Conservation (phyloP, 495 filamentous ascomycete genomes). For the Penicillium subrubescens region DNA sequence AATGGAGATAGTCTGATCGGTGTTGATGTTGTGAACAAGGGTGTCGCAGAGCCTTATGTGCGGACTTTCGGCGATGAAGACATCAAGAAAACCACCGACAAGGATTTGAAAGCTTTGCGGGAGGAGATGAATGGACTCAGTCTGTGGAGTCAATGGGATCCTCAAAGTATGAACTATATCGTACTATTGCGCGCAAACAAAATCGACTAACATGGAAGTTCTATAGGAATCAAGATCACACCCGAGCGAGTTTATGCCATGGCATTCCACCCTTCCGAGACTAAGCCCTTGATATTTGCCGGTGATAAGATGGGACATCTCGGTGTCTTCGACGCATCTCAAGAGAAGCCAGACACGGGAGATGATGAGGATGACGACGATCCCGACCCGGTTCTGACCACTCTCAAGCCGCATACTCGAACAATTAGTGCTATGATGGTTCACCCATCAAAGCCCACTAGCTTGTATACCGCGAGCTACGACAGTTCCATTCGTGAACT, state of each 20-base stretch:
- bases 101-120: slow-evolving; percentile 72
- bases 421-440: slow-evolving; percentile 86
- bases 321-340: slow-evolving; percentile 90
- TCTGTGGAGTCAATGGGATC: slow-evolving; percentile 80
- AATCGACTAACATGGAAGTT: not conserved
- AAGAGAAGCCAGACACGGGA: slow-evolving; percentile 59
- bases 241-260: slow-evolving; percentile 88
- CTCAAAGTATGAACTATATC: slow-evolving; percentile 59
- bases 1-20: slow-evolving; percentile 44
- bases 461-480: slow-evolving; percentile 85
- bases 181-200: not conserved
- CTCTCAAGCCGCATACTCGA: slow-evolving; percentile 84
- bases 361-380: slow-evolving; percentile 66
- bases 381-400: slow-evolving; percentile 73
- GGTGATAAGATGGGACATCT: slow-evolving; percentile 94
- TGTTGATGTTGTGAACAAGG: slow-evolving; percentile 62
- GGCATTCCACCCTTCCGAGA: slow-evolving; percentile 81
- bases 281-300: slow-evolving; percentile 90
- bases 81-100: slow-evolving; percentile 78
- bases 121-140: slow-evolving; percentile 78
- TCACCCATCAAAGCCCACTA: slow-evolving; percentile 64
- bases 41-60: slow-evolving; percentile 72
- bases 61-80: slow-evolving; percentile 81
- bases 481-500: slow-evolving; percentile 90
- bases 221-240: slow-evolving; percentile 83